phyloP scores from a whole-genome alignment of 2,329 filamentous ascomycete species.

The Nemania diffusa region DNA sequence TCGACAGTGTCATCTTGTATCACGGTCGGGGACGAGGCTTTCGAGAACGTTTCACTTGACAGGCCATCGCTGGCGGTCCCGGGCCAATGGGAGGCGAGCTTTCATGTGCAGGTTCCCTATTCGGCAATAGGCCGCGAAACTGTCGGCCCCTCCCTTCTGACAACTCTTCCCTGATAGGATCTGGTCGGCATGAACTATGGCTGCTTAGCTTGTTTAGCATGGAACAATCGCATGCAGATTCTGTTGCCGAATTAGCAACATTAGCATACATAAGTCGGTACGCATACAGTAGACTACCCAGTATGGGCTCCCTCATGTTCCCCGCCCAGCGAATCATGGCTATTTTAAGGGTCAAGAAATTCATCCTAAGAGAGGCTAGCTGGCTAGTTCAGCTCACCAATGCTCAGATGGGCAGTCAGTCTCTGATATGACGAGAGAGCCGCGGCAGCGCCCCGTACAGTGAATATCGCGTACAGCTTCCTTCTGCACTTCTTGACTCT shows the following conservation, averaged over 20 bases:
- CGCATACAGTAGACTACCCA: not conserved
- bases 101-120: slow-evolving; percentile 16
- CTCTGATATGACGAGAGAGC: slow-evolving; percentile 33
- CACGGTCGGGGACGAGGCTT: slow-evolving; percentile 33
- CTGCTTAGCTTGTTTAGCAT: slow-evolving; percentile 17
- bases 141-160: slow-evolving; percentile 24
- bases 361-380: not conserved
- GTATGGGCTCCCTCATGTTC: slow-evolving; percentile 9
- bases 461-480: slow-evolving; percentile 15
- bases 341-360: slow-evolving; percentile 8
- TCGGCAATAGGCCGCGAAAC: slow-evolving; percentile 22
- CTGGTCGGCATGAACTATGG: slow-evolving; percentile 5
- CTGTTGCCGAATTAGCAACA: slow-evolving; percentile 9
- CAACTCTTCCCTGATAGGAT: not conserved
- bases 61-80: slow-evolving; percentile 15
- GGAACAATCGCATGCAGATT: slow-evolving; percentile 18
- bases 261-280: too few species aligned
- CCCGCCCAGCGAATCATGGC: slow-evolving; percentile 19
- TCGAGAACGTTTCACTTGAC: slow-evolving; percentile 13
- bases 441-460: slow-evolving; percentile 29
- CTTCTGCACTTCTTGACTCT: slow-evolving; percentile 1
- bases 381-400: slow-evolving; percentile 4
- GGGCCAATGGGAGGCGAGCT: slow-evolving; percentile 4
- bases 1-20: slow-evolving; percentile 23
- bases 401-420: slow-evolving; percentile 1